Percentiles rank a stretch among this genome's conserved stretches.
These are phyloP conservation scores for Salvia splendens DNA, from an alignment of 257 asterid species.

Conservation along the genomic window DNA sequence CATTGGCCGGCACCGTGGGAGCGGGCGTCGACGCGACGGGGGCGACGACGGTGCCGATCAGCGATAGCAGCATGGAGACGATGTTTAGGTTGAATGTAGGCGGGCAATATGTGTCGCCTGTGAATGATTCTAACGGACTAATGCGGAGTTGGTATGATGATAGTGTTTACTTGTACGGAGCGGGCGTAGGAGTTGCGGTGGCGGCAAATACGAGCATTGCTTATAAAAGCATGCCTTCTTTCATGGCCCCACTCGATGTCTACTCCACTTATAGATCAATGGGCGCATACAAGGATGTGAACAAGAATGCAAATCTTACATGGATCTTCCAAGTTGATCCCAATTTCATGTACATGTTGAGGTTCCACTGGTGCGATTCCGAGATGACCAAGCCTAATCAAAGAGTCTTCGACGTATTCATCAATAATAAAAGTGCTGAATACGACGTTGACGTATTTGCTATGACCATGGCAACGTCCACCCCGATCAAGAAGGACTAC, in stretches of 20 bases:
- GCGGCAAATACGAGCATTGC: slow-evolving; percentile 34
- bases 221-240: slow-evolving; percentile 48
- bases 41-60: slow-evolving; percentile 41
- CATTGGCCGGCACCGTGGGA: slow-evolving; percentile 42
- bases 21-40: slow-evolving; percentile 25
- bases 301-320: slow-evolving; percentile 54
- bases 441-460: slow-evolving; percentile 45
- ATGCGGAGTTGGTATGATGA: slow-evolving; percentile 93
- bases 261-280: slow-evolving; percentile 57
- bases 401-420: slow-evolving; percentile 58
- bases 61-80: slow-evolving; percentile 48
- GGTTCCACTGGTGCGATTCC: slow-evolving; percentile 93
- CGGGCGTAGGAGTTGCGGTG: slow-evolving; percentile 44
- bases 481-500: slow-evolving; percentile 59
- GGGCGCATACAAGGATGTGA: slow-evolving; percentile 56
- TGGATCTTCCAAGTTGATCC: slow-evolving; percentile 80
- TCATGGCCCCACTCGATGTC: slow-evolving; percentile 67
- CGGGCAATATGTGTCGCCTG: slow-evolving; percentile 59
- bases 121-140: slow-evolving; percentile 64
- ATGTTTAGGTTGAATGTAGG: slow-evolving; percentile 82
- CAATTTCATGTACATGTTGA: slow-evolving; percentile 63
- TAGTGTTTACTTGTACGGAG: slow-evolving; percentile 57
- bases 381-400: slow-evolving; percentile 57
- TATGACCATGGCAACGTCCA: slow-evolving; percentile 36
- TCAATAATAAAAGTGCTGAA: slow-evolving; percentile 66